phyloP scores from a whole-genome alignment of 163 green algal species.

The Trebouxiophyceae sp. region DNA sequence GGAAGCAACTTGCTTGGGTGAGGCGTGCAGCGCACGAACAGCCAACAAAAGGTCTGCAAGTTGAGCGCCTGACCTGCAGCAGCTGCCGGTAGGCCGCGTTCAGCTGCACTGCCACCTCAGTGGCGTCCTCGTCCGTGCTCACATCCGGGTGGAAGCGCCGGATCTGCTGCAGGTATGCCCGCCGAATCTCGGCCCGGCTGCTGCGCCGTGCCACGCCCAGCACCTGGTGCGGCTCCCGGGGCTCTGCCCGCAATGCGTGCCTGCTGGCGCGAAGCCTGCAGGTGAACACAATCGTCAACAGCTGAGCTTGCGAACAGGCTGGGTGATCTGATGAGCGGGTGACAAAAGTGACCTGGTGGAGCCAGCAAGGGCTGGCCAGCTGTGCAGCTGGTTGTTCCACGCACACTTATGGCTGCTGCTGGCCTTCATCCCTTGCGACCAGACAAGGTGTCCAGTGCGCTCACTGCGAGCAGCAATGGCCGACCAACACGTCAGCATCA shows the following conservation, averaged over 20 bases:
- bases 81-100: conserved; percentile 36
- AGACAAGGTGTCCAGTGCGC: neutral
- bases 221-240: conserved; percentile 11
- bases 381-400: too few relatives aligned
- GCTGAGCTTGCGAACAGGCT: neutral
- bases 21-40: neutral
- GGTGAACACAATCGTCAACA: neutral
- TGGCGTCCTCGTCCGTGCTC: conserved; percentile 28
- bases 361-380: too few relatives aligned
- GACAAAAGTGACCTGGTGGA: too few relatives aligned
- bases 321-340: neutral
- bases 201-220: conserved; percentile 9
- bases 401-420: neutral
- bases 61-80: conserved; percentile 9
- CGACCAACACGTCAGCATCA: neutral
- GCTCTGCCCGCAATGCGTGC: neutral
- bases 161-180: conserved; percentile 36
- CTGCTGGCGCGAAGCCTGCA: neutral
- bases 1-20: neutral
- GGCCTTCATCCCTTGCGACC: neutral
- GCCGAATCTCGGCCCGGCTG: conserved; percentile 23
- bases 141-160: conserved; percentile 45
- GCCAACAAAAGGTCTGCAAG: too few relatives aligned
- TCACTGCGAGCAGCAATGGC: neutral
- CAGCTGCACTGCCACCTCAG: conserved; percentile 17